Percentiles rank a stretch among this genome's conserved stretches.
Evolutionary conservation across 1,139 yeast genomes (phyloP).

Genomic region (Blastobotrys indianensis): DNA sequence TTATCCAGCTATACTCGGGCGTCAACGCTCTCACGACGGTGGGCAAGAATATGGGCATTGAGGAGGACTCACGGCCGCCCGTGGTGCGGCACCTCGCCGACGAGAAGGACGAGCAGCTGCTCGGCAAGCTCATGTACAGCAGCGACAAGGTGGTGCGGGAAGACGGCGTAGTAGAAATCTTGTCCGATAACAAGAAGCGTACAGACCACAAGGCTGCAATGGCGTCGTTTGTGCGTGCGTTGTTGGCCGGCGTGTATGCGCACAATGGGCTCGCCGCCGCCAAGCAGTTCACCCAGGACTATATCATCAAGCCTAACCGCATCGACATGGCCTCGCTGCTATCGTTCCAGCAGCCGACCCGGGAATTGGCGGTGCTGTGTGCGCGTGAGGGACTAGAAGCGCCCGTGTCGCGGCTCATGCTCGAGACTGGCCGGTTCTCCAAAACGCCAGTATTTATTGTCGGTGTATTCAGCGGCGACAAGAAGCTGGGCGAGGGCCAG

Average conservation of each 20-base stretch:
- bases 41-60: constrained; percentile 82
- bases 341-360: constrained; percentile 76
- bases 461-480: constrained; percentile 81
- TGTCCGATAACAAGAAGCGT: constrained; percentile 28
- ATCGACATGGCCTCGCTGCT: constrained; percentile 68
- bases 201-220: constrained; percentile 37
- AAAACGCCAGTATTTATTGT: constrained; percentile 83
- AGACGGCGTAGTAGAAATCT: constrained; percentile 38
- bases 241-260: constrained; percentile 40
- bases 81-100: constrained; percentile 63
- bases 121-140: constrained; percentile 33
- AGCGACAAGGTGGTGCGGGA: constrained; percentile 31
- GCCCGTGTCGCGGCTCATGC: constrained; percentile 77
- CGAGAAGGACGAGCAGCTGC: constrained; percentile 50
- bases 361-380: constrained; percentile 75
- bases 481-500: constrained; percentile 88
- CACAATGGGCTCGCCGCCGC: constrained; percentile 53
- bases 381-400: constrained; percentile 68
- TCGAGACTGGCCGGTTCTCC: constrained; percentile 89
- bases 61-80: constrained; percentile 58
- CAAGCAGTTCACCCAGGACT: constrained; percentile 60
- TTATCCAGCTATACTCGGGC: constrained; percentile 69
- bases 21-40: constrained; percentile 55
- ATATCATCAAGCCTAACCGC: constrained; percentile 66
- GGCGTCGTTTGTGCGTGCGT: constrained; percentile 49